Base-by-base conservation (phyloP, 257 asterid genomes). In the Primulina tabacum region DNA sequence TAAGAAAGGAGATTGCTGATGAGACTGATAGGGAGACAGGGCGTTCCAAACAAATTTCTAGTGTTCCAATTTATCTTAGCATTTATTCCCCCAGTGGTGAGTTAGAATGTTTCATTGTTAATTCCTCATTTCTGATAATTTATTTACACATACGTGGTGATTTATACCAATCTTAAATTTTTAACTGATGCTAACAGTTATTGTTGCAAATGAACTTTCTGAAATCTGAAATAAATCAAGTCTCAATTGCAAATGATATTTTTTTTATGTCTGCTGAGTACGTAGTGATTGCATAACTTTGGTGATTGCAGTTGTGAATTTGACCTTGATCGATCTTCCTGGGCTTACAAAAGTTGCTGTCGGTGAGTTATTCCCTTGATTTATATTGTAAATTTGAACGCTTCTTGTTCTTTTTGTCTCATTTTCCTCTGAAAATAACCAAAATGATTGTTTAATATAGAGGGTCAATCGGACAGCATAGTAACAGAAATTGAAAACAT, bases 1-100 rank as follows among this genome's bases (percentile, higher is more conserved):
- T 93, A 62, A 83, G 96, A 67, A 86, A 85, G 85, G 99, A 90
- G 78, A 93, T 93, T 6, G 73, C 96, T 32, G 97, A 93, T 76
- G 99, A 89, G 83, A 93, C 99, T 72, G 99, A 93, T 81, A 79
- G 99, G 71, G 97, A 90, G 84, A 93, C 99, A 6, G 99, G 99
- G 12, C 94, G 92, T 29, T 12, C 82, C 68, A 93, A 82, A 75
- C 89, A 85, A 72, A 93, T 93, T 70, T 93, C 97, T 63, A 85
- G 81, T 17, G 99, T 90, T 71, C 99, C 99, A 56, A 93, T 93
- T 69, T 89, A 93, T 82, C 99, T 93, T 64, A 93, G 99, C 69
- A 93, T 93, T 38, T 82, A 83, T 82, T 93, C 99, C 64, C 96
- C 97, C 20, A 70, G 75, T 80, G 97, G 99, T 93, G 69, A 67